Base-by-base conservation (phyloP, 1,139 yeast species). In the Diutina catenulata region DNA sequence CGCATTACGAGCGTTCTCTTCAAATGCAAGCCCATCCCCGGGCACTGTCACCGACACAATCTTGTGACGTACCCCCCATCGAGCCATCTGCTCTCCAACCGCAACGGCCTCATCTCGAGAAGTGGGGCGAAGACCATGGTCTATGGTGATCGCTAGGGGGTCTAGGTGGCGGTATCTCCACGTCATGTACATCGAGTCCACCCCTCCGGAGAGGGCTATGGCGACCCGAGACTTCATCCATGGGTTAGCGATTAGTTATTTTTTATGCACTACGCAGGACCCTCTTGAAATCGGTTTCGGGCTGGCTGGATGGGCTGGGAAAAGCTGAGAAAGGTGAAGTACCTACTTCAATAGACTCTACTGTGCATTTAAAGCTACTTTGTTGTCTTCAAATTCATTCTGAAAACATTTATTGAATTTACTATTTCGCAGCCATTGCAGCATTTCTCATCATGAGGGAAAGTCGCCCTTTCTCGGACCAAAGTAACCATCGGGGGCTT, bases 131-230 rank as follows among this genome's bases (percentile, higher is more conserved):
- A 70, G 65, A 14, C 57, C 55, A 49, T 80, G 88, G 47, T 78
- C 76, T 1, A 81, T 67, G 0, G 84, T 74, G 21, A 75, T 58
- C 0, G 79, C 76, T 25, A 56, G 50, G 4, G 80, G 52, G 16
- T 57, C 45, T 9, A 63, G 40, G 18, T 46, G 43, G 2, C 62
- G 55, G 6, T 51, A 41, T 16, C 45, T 39, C 32, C 36, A 44
- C 40, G 81, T 63, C 36, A 82, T 53, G 23, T 82, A 78, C 72
- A 81, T 75, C 2, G 93, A 81, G 49, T 82, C 94, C 1, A 78
- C 87, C 0, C 94, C 94, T 3, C 94, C 94, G 8, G 86, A 76
- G 3, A 82, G 66, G 0, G 88, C 87, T 16, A 69, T 45, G 15
- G 25, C 25, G 7, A 10, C n/a, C 9, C 18, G 22, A n/a, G n/a